Percentiles rank a stretch among this genome's conserved stretches.
Evolutionary conservation across 192 early-diverging fungal species (phyloP).

Genomic region (Phlyctochytrium bullatum): DNA sequence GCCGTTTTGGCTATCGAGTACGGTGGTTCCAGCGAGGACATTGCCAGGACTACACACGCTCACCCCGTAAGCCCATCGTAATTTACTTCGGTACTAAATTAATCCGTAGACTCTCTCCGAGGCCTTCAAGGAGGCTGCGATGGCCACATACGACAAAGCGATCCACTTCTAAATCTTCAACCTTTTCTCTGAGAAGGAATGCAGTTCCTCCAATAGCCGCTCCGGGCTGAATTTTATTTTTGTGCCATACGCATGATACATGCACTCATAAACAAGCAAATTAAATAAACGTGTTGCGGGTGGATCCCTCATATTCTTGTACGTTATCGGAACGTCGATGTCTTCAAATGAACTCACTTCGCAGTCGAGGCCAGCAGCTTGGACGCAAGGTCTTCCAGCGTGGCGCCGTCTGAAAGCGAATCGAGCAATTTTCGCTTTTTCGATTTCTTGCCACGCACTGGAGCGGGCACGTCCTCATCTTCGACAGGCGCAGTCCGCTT

Average conservation of each 20-base stretch:
- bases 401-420: no score
- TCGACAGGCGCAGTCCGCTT: not conserved
- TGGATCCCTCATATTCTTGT: not conserved
- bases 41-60: conserved; percentile 96
- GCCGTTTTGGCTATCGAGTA: conserved; percentile 97
- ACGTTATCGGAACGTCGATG: not conserved
- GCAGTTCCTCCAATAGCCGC: not conserved
- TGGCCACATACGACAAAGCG: conserved; percentile 79
- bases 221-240: not conserved
- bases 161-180: conserved; percentile 45
- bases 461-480: no score
- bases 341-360: no score
- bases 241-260: not conserved
- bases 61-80: no score
- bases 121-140: conserved; percentile 97
- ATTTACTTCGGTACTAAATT: conserved; percentile 26
- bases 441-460: no score
- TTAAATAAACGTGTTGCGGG: not conserved
- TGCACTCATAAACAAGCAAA: not conserved
- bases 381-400: no score
- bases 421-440: no score
- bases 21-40: conserved; percentile 95
- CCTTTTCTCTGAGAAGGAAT: no score
- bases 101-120: conserved; percentile 93
- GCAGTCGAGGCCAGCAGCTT: no score